Evolutionary conservation across 306 rosid species (phyloP).

Genomic region (Lotus japonicus): DNA sequence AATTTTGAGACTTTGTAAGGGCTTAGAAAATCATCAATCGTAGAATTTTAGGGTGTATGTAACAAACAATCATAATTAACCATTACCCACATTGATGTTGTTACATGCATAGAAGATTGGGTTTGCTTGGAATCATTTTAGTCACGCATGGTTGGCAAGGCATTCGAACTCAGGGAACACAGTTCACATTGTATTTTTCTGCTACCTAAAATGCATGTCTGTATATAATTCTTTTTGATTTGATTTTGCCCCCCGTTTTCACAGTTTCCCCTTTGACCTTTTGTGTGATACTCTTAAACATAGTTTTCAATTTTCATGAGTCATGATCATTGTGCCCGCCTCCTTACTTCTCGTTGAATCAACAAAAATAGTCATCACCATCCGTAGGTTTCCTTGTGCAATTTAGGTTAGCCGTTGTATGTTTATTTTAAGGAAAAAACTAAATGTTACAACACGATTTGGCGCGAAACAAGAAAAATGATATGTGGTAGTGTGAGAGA

Average conservation of each 20-base stretch:
- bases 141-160: background rate
- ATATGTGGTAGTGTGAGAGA: too few species aligned
- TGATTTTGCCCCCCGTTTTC: background rate
- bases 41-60: background rate
- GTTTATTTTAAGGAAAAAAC: too few species aligned
- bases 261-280: background rate
- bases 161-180: background rate
- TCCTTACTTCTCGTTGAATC: background rate
- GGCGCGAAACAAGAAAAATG: too few species aligned
- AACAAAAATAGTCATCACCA: background rate
- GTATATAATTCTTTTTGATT: background rate
- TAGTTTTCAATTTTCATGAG: background rate
- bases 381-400: background rate
- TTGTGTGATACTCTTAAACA: conserved; percentile 2
- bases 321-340: background rate
- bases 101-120: background rate
- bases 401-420: background rate
- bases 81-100: background rate
- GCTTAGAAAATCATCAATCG: background rate
- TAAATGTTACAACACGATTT: too few species aligned
- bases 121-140: background rate
- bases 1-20: background rate
- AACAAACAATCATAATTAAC: background rate
- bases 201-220: background rate
- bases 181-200: background rate